Evolutionary conservation across 2,329 filamentous ascomycete genomes (phyloP), one percentile per base, ranked within the genome.

Genomic region (Botrytis byssoidea): DNA sequence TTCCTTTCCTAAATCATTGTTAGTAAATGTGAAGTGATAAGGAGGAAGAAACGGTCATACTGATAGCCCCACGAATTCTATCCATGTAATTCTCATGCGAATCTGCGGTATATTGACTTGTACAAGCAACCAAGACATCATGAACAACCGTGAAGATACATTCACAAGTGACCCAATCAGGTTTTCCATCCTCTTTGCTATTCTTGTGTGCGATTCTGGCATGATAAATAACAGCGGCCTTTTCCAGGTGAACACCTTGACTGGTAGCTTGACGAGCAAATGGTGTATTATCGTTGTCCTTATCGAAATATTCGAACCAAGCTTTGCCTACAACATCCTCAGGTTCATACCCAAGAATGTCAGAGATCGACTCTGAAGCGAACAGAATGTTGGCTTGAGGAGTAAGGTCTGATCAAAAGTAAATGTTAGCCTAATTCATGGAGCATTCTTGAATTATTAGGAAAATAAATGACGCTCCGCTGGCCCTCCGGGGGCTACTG

Each of bases 71-170:
- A 44, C 66, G 66, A 42, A 68, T 42, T 4, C 37, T 42, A 57
- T 68, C 66, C 66, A 68, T 32, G 29, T 71, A 40, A 25, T 51
- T 25, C 20, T 40, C 42, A 44, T 37, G 25, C n/a, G 55, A 20
- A 8, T 22, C 29, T 7, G n/a, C 16, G 10, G 86, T 86, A 81
- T 96, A 97, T 76, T 96, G 88, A 79, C 92, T 94, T 20, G 91
- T 95, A 80, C 92, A 94, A 59, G 93, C 93, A 67, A 97, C 93
- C 82, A 97, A 85, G 35, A 96, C 93, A 86, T 97, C 92, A 82
- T 97, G 92, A 61, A 97, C 94, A 60, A 97, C 87, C 8, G 93
- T 96, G 81, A 97, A 97, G 82, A 93, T 94, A 82, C 93, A 96
- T 83, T 97, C 94, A 83, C 93, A 96, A 75, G 89, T 90, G 57